phyloP scores from a whole-genome alignment of 2,329 filamentous ascomycete genomes.

The Cordyceps pruinosa region DNA sequence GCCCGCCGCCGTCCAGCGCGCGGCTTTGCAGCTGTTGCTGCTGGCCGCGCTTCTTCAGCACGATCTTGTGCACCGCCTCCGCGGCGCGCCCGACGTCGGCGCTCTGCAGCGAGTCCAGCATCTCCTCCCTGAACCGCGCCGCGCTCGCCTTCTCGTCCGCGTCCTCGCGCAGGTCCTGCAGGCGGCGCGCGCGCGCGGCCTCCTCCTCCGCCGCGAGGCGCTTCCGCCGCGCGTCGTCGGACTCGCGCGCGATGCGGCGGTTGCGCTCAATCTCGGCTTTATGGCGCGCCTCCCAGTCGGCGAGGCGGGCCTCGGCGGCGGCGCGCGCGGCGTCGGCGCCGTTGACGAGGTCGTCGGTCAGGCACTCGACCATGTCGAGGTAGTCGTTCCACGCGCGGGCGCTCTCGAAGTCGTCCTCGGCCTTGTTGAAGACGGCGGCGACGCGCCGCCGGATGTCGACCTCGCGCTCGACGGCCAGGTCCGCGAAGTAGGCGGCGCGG shows the following conservation, averaged over 20 bases:
- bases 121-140: conserved; percentile 57
- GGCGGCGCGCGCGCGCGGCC: conserved; percentile 50
- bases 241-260: conserved; percentile 45
- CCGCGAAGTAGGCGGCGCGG: conserved; percentile 80
- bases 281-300: conserved; percentile 67
- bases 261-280: conserved; percentile 60
- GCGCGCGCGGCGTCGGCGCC: conserved; percentile 57
- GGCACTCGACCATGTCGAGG: conserved; percentile 82
- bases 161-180: conserved; percentile 60
- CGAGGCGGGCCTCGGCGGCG: conserved; percentile 38
- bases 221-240: conserved; percentile 45
- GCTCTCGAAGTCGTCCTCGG: conserved; percentile 87
- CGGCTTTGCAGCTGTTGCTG: conserved; percentile 24
- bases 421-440: conserved; percentile 74
- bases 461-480: conserved; percentile 82
- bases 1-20: conserved; percentile 29
- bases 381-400: conserved; percentile 86
- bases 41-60: conserved; percentile 68
- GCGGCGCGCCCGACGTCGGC: conserved; percentile 55
- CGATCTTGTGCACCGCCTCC: conserved; percentile 51
- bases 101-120: conserved; percentile 62
- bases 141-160: conserved; percentile 61
- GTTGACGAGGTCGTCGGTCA: conserved; percentile 81
- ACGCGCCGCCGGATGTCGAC: conserved; percentile 84
- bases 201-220: conserved; percentile 61